Conservation (phyloP, 345 rosid genomes). For the Salix viminalis region DNA sequence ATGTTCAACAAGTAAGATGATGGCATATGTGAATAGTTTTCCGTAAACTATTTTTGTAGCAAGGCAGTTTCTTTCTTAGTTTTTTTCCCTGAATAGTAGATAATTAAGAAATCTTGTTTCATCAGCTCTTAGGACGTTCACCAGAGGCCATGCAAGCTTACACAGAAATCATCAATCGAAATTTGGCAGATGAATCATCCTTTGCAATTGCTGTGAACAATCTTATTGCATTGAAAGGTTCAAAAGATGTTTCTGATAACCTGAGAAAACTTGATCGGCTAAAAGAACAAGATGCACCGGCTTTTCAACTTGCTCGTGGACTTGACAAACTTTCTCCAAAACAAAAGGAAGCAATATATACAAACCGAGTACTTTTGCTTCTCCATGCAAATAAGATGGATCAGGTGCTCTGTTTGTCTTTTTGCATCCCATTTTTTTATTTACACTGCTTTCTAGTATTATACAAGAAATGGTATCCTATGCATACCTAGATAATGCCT, state of each 20-base stretch:
- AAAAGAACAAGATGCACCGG: conserved; percentile 56
- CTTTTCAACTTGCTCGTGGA: conserved; percentile 56
- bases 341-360: conserved; percentile 75
- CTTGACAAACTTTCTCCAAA: conserved; percentile 80
- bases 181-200: conserved; percentile 77
- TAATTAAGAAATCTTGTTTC: conserved; percentile 28
- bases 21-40: background rate
- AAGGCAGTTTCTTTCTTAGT: background rate
- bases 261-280: conserved; percentile 79
- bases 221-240: conserved; percentile 69
- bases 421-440: conserved; percentile 3
- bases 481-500: background rate
- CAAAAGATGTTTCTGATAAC: conserved; percentile 75
- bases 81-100: background rate
- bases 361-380: conserved; percentile 75
- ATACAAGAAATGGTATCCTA: background rate
- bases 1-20: conserved; percentile 70
- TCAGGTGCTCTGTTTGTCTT: conserved; percentile 47
- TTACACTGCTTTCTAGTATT: background rate
- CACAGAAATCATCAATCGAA: conserved; percentile 51
- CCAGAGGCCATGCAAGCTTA: conserved; percentile 66
- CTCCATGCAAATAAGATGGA: conserved; percentile 94
- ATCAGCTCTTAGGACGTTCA: conserved; percentile 63
- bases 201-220: conserved; percentile 86
- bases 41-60: background rate